Base-by-base conservation (phyloP, 139 green algal genomes). In the Tetradesmus lagerheimii region DNA sequence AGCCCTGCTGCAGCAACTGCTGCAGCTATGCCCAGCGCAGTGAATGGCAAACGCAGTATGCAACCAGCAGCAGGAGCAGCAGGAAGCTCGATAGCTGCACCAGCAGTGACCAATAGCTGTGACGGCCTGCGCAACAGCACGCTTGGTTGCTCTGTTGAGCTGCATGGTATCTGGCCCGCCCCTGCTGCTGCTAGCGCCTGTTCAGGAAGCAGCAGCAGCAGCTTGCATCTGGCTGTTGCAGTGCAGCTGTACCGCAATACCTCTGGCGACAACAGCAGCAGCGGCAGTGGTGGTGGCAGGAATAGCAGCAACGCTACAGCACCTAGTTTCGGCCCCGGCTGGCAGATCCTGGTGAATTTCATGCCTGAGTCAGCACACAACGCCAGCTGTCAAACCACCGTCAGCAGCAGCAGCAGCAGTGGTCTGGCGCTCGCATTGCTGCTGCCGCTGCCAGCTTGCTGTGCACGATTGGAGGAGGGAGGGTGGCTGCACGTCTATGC, bases 401-500 rank as follows among this genome's bases (percentile, higher is more conserved):
- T 29, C 8, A 76, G 81, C 53, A 77, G 45, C 82, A 87, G 45
- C 82, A 87, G 57, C 82, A 87, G 53, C 34, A 79, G 53, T 34
- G 23, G 80, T 34, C 29, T 34, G 80, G 50, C 2, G 45, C 0
- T 45, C 50, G 80, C 31, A 35, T 4, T 80, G 64, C 62, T 88
- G 62, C 62, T 88, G 83, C 83, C 83, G 38, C 64, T 88, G 62
- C 83, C 83, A 66, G 38, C 23, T 6, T n/a, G 34, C 11, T 80
- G 64, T 41, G 31, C 29, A 2, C 4, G 4, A 9, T 34, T 88
- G n/a, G 2, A 41, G 15, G 38, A 88, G 38, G 83, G 83, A 12
- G 83, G 83, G 2, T 88, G 83, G 83, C 38, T 88, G 38, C 62
- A 80, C 15, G 64, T 88, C 57, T 88, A 88, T 80, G 83, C 83